Evolutionary conservation across 108 stramenopile species (phyloP), one percentile per base, ranked within the genome.

Genomic region (Cylindrotheca closterium): DNA sequence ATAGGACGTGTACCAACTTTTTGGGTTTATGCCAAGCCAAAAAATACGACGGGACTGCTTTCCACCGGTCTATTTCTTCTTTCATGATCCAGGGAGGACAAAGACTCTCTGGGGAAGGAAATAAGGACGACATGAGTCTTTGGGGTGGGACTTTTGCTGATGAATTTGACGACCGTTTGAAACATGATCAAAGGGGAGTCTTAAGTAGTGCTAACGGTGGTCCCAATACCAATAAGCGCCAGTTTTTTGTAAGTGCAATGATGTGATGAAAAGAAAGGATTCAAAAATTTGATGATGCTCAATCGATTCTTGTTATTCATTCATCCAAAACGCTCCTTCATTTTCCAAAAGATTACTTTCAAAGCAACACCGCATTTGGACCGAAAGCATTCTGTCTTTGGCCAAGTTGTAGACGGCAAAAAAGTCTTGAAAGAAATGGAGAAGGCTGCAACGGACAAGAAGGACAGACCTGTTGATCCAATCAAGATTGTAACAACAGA

Each of bases 1-100:
- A n/a, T n/a, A 42, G 37, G 22, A 96, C 96, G 0, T 77, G 89
- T 46, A 88, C 88, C 73, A 98, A 98, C 52, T 98, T 98, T 68
- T 47, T 98, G 25, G 77, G 94, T 8, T 66, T 97, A 32, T 95
- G 91, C 47, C 70, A 79, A 57, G 72, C 74, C 52, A 76, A 85
- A 3, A 89, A 91, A 63, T 99, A 99, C 60, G 77, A 94, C 34
- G 94, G 89, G 4, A 80, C 89, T 12, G 62, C 71, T 12, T 99
- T 98, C 78, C 98, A 99, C 70, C 87, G 98, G 19, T 65, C 85
- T 1, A 95, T 98, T 64, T 74, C 75, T 1, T 87, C 82, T 48
- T 98, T 96, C 63, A 94, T 97, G 93, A 86, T 95, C 26, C 98
- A 99, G 67, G 97, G 96, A 5, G 97, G 97, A 4, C 93, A 96